Evolutionary conservation across 2,329 filamentous ascomycete genomes (phyloP), one percentile per base, ranked within the genome.

Genomic region (Domatiomyces catenatus): DNA sequence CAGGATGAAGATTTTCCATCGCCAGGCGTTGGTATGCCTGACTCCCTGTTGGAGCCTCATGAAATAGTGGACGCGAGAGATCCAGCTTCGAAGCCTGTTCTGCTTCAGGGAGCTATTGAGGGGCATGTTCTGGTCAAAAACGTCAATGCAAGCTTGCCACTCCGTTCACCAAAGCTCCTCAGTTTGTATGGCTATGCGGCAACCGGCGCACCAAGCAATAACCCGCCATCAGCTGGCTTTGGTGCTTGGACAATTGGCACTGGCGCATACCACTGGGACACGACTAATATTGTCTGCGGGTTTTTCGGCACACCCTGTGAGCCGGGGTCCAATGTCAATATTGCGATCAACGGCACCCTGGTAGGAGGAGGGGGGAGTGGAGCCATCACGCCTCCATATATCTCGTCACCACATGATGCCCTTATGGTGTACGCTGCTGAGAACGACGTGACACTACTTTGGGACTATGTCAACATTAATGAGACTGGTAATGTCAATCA

Each of bases 301-400:
- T 15, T 39, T 12, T 15, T 4, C 10, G 5, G 4, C 10, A 39
- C 32, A 39, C 10, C 32, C 32, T 39, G 32, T 39, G 12, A 4
- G 2, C 12, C 32, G 10, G 32, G 10, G 10, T 12, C 32, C 3
- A 12, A 39, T 15, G 15, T 39, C 3, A 12, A 39, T 15, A 39
- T 39, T 39, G 32, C 32, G 15, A 15, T 39, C 8, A 20, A 53
- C 52, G 22, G 54, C 49, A 47, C 45, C 12, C 39, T 52, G 7
- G 47, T 54, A 8, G 43, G 50, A 26, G 53, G 50, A 15, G 51
- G 50, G 6, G 79, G 80, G 1, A 74, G 74, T 0, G 64, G 85
- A 0, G 65, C 77, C 0, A 67, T 75, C 50, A 64, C 67, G 0
- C 71, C 81, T 5, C 52, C 85, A 0, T 69, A 75, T 48, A 77